Conservation (phyloP, 345 rosid species). For the Xanthoceras sorbifolium region DNA sequence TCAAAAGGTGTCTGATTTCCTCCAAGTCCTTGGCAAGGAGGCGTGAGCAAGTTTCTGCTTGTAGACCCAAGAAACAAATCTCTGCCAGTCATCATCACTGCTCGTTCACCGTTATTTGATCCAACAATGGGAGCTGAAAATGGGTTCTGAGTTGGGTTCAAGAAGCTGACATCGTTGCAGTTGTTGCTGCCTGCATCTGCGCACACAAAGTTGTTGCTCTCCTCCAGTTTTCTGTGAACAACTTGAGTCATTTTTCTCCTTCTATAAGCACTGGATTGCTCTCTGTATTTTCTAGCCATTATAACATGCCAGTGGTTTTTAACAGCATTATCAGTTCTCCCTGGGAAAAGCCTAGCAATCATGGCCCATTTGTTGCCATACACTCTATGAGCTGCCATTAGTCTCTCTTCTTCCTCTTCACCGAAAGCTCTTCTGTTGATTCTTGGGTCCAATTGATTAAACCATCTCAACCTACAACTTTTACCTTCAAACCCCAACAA, state of each 20-base stretch:
- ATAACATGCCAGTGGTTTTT: slow-evolving; percentile 76
- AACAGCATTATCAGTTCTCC: slow-evolving; percentile 69
- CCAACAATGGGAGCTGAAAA: slow-evolving; percentile 16
- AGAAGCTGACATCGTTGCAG: slow-evolving; percentile 28
- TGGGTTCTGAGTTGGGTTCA: slow-evolving; percentile 10
- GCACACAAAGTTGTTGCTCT: slow-evolving; percentile 13
- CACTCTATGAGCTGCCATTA: slow-evolving; percentile 59
- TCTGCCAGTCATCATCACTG: slow-evolving; percentile 8
- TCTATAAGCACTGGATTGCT: slow-evolving; percentile 38
- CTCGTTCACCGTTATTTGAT: slow-evolving; percentile 10
- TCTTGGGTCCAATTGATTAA: slow-evolving; percentile 51
- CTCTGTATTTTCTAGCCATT: slow-evolving; percentile 62
- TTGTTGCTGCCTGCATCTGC: slow-evolving; percentile 14
- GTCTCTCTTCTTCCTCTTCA: slow-evolving; percentile 50
- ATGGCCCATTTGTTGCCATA: slow-evolving; percentile 72
- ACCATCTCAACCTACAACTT: slow-evolving; percentile 60
- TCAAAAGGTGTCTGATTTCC: slow-evolving; percentile 24
- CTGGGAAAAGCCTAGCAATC: slow-evolving; percentile 60
- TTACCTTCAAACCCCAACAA: slow-evolving; percentile 29
- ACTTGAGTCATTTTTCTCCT: slow-evolving; percentile 35
- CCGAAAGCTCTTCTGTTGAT: slow-evolving; percentile 40
- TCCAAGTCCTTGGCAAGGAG: slow-evolving; percentile 13
- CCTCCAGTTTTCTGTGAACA: slow-evolving; percentile 27
- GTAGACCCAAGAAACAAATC: slow-evolving; percentile 33
- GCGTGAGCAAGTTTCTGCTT: slow-evolving; percentile 21